phyloP scores from a whole-genome alignment of 2,329 filamentous ascomycete species.

The Alternaria metachromatica region DNA sequence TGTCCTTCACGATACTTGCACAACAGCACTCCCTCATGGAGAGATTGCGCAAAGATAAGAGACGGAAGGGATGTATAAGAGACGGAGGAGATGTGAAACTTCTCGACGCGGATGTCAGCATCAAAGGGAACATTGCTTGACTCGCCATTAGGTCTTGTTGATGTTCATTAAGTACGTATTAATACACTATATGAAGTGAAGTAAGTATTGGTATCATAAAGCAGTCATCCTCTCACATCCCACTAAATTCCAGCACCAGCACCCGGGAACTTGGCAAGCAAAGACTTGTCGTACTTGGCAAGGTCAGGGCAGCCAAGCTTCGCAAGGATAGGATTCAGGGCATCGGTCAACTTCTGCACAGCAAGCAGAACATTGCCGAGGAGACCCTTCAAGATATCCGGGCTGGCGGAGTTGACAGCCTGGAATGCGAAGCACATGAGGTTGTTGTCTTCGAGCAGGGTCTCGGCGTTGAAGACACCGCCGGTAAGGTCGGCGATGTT shows the following conservation, averaged over 20 bases:
- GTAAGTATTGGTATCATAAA: neutral
- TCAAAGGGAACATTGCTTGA: neutral
- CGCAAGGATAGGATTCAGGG: conserved; percentile 18
- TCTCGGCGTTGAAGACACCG: conserved; percentile 21
- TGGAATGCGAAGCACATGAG: conserved; percentile 25
- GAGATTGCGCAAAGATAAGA: neutral
- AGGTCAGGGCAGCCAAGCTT: conserved; percentile 22
- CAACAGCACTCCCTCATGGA: no score
- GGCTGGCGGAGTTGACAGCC: conserved; percentile 17
- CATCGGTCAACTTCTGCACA: conserved; percentile 22
- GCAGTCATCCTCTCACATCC: neutral
- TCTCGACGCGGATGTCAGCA: neutral
- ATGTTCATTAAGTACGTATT: neutral
- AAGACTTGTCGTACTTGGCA: conserved; percentile 18
- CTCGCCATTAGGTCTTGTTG: neutral
- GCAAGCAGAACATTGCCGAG: conserved; percentile 20
- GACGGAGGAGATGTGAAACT: no score
- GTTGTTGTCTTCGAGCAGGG: conserved; percentile 25
- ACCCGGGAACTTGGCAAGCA: conserved; percentile 25
- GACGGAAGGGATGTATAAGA: neutral
- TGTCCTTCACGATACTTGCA: neutral
- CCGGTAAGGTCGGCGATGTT: conserved; percentile 25
- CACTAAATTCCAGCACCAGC: neutral
- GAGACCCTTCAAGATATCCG: conserved; percentile 22
- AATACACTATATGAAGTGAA: neutral